Evolutionary conservation across 768 basidiomycete species (phyloP), one percentile per base, ranked within the genome.

Genomic region (Xerocomellus chrysenteron): DNA sequence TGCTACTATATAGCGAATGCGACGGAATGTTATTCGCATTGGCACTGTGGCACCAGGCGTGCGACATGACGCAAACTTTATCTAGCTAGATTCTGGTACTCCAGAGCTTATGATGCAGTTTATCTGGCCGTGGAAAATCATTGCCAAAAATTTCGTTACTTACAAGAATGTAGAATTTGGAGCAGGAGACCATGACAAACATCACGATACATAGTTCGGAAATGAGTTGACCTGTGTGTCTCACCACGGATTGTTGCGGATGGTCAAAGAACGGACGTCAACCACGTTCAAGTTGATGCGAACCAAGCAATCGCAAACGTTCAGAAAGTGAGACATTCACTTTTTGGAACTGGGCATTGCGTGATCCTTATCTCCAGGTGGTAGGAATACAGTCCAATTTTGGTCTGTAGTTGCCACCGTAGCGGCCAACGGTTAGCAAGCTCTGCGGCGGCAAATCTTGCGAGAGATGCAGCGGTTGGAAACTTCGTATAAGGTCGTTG

Each of bases 321-420:
- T 41, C n/a, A 47, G 32, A 52, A 59, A 65, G 64, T 65, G 64
- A 65, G 57, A 65, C 64, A 62, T 32, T 55, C 44, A 36, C 35
- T 37, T 47, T 39, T 47, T 19, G 43, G 35, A 55, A 42, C 41
- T 39, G 42, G 49, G 21, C 47, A 36, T 55, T 52, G 42, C 61
- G 60, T 62, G 45, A 62, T 52, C 37, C 14, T 36, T 51, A 50
- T 48, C 54, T 53, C 54, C 37, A 30, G 45, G 42, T 6, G 21
- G 48, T 28, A 37, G 26, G 11, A 33, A 52, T 47, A 4, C 50
- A 32, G n/a, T 28, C 53, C 50, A 56, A 21, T 45, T 52, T 21
- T 41, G 50, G 50, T 43, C 17, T 2, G 35, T 5, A 19, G 24
- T 43, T 16, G 40, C 47, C 33, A 32, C 32, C 11, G 10, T 21